These are phyloP conservation scores for Geum urbanum DNA, from an alignment of 306 rosid species.

Conservation along the genomic window DNA sequence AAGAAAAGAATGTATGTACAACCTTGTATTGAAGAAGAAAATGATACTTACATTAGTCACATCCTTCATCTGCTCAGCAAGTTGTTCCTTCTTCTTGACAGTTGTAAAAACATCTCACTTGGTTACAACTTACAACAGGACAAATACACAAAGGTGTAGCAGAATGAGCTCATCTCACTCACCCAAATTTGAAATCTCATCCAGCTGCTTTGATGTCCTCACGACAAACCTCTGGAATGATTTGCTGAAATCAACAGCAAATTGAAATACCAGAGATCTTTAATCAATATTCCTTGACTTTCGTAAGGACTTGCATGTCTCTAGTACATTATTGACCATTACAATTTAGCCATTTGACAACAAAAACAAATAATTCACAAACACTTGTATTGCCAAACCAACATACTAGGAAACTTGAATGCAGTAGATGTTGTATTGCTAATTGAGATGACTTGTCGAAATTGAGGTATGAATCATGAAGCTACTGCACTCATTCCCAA, in stretches of 20 bases:
- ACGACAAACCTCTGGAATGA: conserved; percentile 93
- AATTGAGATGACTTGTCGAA: background rate
- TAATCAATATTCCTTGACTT: background rate
- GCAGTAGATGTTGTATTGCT: background rate
- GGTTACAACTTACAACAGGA: too few species aligned
- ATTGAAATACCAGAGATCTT: background rate
- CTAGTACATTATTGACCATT: background rate
- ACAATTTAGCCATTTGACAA: background rate
- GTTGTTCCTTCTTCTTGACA: conserved; percentile 51
- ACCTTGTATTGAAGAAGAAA: background rate
- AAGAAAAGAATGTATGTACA: background rate
- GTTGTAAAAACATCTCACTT: conserved; percentile 41
- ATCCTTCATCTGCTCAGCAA: conserved; percentile 70
- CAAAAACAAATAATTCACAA: background rate
- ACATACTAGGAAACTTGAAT: background rate
- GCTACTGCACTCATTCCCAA: background rate
- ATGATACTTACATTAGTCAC: conserved; percentile 33
- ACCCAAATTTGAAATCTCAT: conserved; percentile 65
- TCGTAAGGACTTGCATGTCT: background rate
- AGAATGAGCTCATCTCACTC: conserved; percentile 3
- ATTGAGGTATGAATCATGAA: background rate
- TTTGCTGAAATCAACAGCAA: conserved; percentile 49
- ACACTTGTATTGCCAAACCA: background rate
- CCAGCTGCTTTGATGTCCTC: conserved; percentile 73
- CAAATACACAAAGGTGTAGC: background rate